Evolutionary conservation across 176 grass and related monocot species (phyloP).

Genomic region (Carex pumila): DNA sequence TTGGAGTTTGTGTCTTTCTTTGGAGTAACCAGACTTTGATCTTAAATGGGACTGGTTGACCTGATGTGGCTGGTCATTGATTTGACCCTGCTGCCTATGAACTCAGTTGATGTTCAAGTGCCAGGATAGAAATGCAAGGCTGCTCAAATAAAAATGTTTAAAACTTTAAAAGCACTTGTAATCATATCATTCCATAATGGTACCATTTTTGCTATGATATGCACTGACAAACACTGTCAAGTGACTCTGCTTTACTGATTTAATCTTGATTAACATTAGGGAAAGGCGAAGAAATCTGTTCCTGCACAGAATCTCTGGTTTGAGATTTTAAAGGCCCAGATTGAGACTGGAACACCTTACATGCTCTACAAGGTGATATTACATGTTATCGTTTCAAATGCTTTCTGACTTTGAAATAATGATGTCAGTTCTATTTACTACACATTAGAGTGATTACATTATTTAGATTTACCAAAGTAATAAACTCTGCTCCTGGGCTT

Average conservation of each 20-base stretch:
- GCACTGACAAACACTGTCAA: background rate
- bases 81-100: background rate
- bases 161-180: background rate
- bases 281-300: conserved; percentile 89
- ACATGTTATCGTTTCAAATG: background rate
- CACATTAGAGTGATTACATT: background rate
- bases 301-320: conserved; percentile 93
- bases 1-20: background rate
- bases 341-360: conserved; percentile 97
- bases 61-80: background rate
- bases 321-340: conserved; percentile 97
- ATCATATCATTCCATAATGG: background rate
- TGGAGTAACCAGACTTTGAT: background rate
- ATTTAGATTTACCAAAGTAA: background rate
- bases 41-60: background rate
- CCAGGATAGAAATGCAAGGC: background rate
- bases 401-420: background rate
- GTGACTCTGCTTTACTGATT: background rate
- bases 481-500: background rate
- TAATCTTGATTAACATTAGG: conserved; percentile 35
- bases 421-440: background rate
- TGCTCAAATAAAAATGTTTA: background rate
- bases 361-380: conserved; percentile 94
- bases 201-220: background rate
- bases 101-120: background rate